These are phyloP conservation scores for Camelina neglecta DNA, from an alignment of 345 rosid genomes.

Conservation along the genomic window DNA sequence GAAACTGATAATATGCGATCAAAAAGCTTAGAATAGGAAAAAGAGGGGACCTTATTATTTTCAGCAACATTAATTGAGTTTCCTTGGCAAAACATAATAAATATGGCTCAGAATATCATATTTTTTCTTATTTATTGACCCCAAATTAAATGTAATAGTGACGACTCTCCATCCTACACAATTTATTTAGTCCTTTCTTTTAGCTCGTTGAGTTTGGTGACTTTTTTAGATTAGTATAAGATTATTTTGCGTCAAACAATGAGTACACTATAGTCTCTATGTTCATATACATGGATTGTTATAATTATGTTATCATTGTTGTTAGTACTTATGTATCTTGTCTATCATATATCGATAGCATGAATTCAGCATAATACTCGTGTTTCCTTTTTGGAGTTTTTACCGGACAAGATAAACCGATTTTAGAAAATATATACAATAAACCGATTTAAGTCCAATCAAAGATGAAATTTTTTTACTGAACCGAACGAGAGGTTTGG, in stretches of 20 bases:
- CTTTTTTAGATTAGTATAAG: no score
- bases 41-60: slow-evolving; percentile 31
- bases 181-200: slow-evolving; percentile 27
- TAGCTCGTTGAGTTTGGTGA: not conserved
- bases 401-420: no score
- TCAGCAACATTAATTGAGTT: slow-evolving; percentile 30
- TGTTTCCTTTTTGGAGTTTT: not conserved
- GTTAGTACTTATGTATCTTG: not conserved
- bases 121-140: slow-evolving; percentile 30
- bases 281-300: not conserved
- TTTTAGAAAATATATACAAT: no score
- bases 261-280: not conserved
- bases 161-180: slow-evolving; percentile 37
- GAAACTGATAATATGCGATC: slow-evolving; percentile 5
- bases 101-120: slow-evolving; percentile 36
- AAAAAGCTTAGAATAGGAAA: slow-evolving; percentile 24
- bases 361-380: not conserved
- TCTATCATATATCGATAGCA: not conserved
- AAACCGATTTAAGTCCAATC: no score
- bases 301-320: not conserved
- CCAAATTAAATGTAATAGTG: slow-evolving; percentile 40
- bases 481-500: no score
- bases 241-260: not conserved
- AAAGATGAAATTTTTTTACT: no score
- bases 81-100: slow-evolving; percentile 32